Conservation (phyloP, 441 rosid species). For the Corymbia calophylla region DNA sequence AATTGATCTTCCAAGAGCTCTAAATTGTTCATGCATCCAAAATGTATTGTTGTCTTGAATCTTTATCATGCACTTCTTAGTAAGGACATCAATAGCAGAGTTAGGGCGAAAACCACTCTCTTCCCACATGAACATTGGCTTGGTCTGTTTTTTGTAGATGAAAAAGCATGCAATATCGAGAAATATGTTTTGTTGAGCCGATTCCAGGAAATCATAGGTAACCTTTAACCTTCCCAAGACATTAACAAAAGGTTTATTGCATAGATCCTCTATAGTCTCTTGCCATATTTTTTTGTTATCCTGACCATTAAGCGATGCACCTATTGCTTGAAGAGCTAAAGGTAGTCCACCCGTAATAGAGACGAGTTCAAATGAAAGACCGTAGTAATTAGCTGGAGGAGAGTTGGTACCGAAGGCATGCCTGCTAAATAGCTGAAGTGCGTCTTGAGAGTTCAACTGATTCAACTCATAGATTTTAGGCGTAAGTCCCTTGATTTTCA, state of each 20-base stretch:
- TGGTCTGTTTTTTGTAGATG: rapidly evolving
- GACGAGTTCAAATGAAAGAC: rapidly evolving
- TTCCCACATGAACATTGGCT: rapidly evolving
- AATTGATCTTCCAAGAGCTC: too few species aligned
- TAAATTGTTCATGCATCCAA: too few species aligned
- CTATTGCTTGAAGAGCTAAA: background rate
- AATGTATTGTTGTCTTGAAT: rapidly evolving
- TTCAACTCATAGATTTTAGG: background rate
- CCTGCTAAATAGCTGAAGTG: background rate
- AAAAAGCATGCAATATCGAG: background rate
- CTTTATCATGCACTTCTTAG: background rate
- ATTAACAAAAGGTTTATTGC: too few species aligned
- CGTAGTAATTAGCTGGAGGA: rapidly evolving
- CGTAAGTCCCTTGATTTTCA: background rate
- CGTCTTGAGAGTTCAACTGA: rapidly evolving
- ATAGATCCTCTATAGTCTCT: background rate
- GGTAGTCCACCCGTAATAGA: rapidly evolving
- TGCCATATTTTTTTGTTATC: rapidly evolving
- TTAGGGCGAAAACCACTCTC: rapidly evolving
- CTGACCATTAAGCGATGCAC: background rate
- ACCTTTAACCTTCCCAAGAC: background rate
- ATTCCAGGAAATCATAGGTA: background rate
- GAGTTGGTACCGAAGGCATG: rapidly evolving
- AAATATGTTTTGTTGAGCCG: rapidly evolving
- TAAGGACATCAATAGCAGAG: rapidly evolving